Conservation (phyloP, 352 stramenopile genomes). For the Phytophthora uliginosa region DNA sequence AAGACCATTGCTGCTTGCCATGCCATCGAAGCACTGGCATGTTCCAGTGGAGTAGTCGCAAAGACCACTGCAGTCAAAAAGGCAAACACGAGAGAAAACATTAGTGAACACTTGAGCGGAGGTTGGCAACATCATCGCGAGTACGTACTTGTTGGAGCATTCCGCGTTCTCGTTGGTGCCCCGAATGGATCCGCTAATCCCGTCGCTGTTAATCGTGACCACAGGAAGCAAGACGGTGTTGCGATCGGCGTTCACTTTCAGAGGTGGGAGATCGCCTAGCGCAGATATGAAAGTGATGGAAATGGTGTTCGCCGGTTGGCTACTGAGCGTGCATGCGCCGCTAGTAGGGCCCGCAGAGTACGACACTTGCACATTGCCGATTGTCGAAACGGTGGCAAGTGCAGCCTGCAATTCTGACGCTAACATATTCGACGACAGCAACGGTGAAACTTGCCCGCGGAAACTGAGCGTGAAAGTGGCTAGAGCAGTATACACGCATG, state of each 20-base stretch:
- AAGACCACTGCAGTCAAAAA: slow-evolving; percentile 48
- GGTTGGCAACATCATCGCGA: not conserved
- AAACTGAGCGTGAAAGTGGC: slow-evolving; percentile 77
- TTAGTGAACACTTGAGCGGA: not conserved
- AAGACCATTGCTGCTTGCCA: slow-evolving; percentile 70
- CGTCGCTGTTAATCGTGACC: slow-evolving; percentile 71
- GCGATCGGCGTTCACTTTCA: slow-evolving; percentile 46
- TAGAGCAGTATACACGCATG: slow-evolving; percentile 51
- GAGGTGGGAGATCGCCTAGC: slow-evolving; percentile 63
- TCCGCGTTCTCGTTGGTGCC: slow-evolving; percentile 77
- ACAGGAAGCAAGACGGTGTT: slow-evolving; percentile 46
- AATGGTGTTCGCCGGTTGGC: slow-evolving; percentile 57
- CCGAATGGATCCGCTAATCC: slow-evolving; percentile 54
- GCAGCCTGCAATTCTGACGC: slow-evolving; percentile 48
- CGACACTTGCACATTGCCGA: slow-evolving; percentile 54
- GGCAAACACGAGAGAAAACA: not conserved
- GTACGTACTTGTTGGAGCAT: slow-evolving; percentile 80
- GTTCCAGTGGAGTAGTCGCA: slow-evolving; percentile 64
- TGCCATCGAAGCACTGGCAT: slow-evolving; percentile 79
- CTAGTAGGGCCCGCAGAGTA: slow-evolving; percentile 56
- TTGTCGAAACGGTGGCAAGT: slow-evolving; percentile 50
- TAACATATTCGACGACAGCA: slow-evolving; percentile 54
- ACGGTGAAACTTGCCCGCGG: slow-evolving; percentile 48
- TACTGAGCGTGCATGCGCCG: slow-evolving; percentile 57
- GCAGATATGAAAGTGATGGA: slow-evolving; percentile 69